phyloP scores from a whole-genome alignment of 202 grass and related monocot species.

The Carex arenaria region DNA sequence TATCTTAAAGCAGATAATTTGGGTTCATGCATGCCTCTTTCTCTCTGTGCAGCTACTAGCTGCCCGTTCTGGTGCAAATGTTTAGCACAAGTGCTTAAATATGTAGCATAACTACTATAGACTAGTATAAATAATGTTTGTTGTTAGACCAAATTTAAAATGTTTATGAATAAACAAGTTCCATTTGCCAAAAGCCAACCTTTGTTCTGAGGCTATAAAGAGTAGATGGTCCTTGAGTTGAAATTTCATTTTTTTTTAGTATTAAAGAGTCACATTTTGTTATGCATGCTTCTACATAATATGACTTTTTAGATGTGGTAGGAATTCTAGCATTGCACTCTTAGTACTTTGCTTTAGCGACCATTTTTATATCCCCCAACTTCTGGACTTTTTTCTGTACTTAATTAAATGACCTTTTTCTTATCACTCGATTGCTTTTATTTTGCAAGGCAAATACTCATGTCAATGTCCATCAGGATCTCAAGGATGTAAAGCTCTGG shows the following conservation, averaged over 20 bases:
- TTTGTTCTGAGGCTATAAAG: not conserved
- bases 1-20: not conserved
- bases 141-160: not conserved
- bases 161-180: not conserved
- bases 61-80: not conserved
- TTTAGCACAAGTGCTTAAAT: not conserved
- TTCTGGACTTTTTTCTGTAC: slow-evolving; percentile 18
- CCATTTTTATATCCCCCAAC: slow-evolving; percentile 3
- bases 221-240: not conserved
- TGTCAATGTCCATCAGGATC: slow-evolving; percentile 91
- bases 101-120: not conserved
- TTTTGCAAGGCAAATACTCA: slow-evolving; percentile 93
- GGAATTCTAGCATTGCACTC: not conserved
- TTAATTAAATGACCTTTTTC: slow-evolving; percentile 27
- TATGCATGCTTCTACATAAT: not conserved
- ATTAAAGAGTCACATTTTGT: not conserved
- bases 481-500: slow-evolving; percentile 97
- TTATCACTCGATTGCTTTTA: not conserved
- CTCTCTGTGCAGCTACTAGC: not conserved
- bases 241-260: not conserved
- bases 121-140: not conserved
- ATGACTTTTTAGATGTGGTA: not conserved
- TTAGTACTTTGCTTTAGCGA: slow-evolving; percentile 21
- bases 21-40: not conserved
- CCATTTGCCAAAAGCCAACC: not conserved